These are phyloP conservation scores for Antrodiella citrinella DNA, from an alignment of 768 basidiomycete genomes.

Conservation along the genomic window DNA sequence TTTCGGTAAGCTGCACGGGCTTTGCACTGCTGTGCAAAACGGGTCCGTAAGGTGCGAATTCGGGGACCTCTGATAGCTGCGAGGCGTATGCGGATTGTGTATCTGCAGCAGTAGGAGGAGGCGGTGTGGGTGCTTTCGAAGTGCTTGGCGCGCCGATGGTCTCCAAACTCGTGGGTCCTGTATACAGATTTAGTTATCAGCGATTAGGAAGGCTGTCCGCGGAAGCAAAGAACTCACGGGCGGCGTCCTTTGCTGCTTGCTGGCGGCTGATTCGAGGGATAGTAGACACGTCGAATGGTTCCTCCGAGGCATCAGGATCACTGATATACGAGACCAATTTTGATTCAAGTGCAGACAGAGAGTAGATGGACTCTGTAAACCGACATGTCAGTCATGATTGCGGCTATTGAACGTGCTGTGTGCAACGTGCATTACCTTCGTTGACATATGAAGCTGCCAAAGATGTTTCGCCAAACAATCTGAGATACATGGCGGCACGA, in stretches of 20 bases:
- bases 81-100: conserved; percentile 81
- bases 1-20: conserved; percentile 83
- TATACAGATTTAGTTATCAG: too few relatives aligned
- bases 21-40: conserved; percentile 81
- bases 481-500: conserved; percentile 91
- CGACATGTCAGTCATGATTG: conserved; percentile 1
- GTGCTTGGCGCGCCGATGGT: conserved; percentile 68
- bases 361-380: conserved; percentile 81
- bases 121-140: conserved; percentile 52
- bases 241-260: conserved; percentile 83
- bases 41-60: conserved; percentile 77
- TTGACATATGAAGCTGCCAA: conserved; percentile 85
- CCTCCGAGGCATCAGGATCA: conserved; percentile 58
- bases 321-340: conserved; percentile 93
- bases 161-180: conserved; percentile 82
- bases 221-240: conserved; percentile 53
- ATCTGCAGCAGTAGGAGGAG: conserved; percentile 78
- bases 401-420: background rate
- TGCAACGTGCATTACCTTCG: conserved; percentile 54
- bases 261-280: conserved; percentile 93
- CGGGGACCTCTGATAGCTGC: conserved; percentile 81
- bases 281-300: conserved; percentile 75
- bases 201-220: too few relatives aligned
- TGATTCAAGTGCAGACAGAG: conserved; percentile 80
- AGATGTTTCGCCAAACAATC: conserved; percentile 67